Evolutionary conservation across 176 grass and related monocot species (phyloP).

Genomic region (Echinochloa phyllopogon): DNA sequence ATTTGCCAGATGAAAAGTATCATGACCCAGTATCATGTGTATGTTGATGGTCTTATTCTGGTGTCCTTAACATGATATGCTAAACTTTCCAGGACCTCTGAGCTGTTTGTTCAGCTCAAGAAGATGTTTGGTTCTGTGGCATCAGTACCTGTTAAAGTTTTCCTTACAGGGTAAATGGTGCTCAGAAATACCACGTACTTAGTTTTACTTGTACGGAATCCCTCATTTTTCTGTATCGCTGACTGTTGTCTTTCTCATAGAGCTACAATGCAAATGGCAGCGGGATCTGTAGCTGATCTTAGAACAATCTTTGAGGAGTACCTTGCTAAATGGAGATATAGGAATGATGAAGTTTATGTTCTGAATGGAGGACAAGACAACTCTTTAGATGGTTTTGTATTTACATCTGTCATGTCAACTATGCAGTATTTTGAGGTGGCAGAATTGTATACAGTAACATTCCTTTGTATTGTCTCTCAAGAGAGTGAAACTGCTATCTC

Average conservation of each 20-base stretch:
- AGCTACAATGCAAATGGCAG: conserved; percentile 74
- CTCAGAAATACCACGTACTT: background rate
- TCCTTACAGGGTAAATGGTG: conserved; percentile 63
- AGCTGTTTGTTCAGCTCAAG: conserved; percentile 71
- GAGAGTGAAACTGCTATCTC: conserved; percentile 56
- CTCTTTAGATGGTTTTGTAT: conserved; percentile 14
- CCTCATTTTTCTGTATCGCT: background rate
- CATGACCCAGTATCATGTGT: background rate
- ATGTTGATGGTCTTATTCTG: background rate
- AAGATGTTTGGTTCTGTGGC: conserved; percentile 59
- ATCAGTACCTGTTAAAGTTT: conserved; percentile 63
- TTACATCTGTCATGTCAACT: conserved; percentile 39
- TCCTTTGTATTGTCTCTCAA: conserved; percentile 57
- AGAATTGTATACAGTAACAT: conserved; percentile 67
- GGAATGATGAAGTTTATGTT: conserved; percentile 54
- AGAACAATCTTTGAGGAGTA: conserved; percentile 67
- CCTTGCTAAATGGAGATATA: conserved; percentile 68
- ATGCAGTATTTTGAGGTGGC: conserved; percentile 61
- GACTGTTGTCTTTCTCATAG: conserved; percentile 47
- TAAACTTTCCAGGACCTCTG: conserved; percentile 56
- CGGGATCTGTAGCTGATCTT: conserved; percentile 51
- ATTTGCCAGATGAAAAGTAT: background rate
- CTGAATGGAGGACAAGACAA: conserved; percentile 30
- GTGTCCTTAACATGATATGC: conserved; percentile 19
- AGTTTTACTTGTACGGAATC: background rate